Conservation (phyloP, 257 asterid species). For the Anisodus tanguticus region DNA sequence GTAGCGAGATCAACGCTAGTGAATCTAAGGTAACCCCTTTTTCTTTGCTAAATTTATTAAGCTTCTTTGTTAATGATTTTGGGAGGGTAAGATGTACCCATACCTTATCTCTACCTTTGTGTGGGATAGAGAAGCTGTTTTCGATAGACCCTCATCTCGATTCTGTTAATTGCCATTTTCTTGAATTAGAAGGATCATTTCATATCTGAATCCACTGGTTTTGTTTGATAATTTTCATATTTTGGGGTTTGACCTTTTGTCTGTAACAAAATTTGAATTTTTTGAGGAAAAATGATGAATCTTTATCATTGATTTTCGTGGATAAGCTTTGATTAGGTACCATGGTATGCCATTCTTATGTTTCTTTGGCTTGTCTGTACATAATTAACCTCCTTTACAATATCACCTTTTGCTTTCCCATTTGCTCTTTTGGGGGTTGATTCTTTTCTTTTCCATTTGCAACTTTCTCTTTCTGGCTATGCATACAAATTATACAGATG, state of each 20-base stretch:
- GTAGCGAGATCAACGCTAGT: conserved; percentile 50
- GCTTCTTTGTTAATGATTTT: background rate
- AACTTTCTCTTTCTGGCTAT: conserved; percentile 39
- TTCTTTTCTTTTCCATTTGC: conserved; percentile 36
- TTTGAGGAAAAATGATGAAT: conserved; percentile 36
- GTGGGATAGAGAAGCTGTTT: too few species aligned
- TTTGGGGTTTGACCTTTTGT: conserved; percentile 37
- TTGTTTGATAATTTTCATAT: background rate
- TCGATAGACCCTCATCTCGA: too few species aligned
- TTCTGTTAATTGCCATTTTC: background rate
- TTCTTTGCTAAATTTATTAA: background rate
- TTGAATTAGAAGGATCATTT: background rate
- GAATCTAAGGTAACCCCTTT: conserved; percentile 54
- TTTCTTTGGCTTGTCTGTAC: background rate
- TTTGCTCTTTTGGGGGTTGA: conserved; percentile 43
- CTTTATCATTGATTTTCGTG: conserved; percentile 39
- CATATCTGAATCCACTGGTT: background rate
- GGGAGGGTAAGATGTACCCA: too few species aligned
- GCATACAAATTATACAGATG: background rate
- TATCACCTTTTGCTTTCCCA: conserved; percentile 32
- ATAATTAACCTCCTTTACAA: background rate
- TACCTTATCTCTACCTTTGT: too few species aligned
- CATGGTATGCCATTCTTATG: conserved; percentile 23
- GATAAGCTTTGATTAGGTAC: conserved; percentile 16
- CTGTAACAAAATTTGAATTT: background rate